These are phyloP conservation scores for Thielaviopsis musarum DNA, from an alignment of 2,329 filamentous ascomycete species.

Conservation along the genomic window DNA sequence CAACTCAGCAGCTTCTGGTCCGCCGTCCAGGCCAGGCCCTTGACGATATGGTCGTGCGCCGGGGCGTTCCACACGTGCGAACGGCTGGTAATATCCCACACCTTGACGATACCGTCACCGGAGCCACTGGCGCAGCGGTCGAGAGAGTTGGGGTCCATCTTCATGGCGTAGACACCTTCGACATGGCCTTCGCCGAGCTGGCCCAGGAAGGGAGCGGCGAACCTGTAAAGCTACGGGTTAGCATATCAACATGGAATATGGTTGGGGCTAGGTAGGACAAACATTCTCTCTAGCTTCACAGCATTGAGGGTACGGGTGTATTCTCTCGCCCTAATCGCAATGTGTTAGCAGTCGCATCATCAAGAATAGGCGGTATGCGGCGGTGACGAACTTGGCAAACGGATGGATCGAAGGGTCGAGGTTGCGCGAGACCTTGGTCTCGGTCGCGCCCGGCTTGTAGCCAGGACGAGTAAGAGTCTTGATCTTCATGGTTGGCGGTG, in stretches of 20 bases:
- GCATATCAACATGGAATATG: neutral
- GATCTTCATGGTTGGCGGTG: slow-evolving; percentile 28
- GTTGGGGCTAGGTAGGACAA: slow-evolving; percentile 20
- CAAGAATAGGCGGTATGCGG: neutral
- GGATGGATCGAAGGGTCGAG: slow-evolving; percentile 76
- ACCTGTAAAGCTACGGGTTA: slow-evolving; percentile 1
- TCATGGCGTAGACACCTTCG: slow-evolving; percentile 66
- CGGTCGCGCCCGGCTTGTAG: slow-evolving; percentile 49
- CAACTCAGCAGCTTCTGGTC: slow-evolving; percentile 77
- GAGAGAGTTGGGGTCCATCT: slow-evolving; percentile 60
- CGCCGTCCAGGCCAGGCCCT: slow-evolving; percentile 75
- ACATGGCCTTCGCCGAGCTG: slow-evolving; percentile 84
- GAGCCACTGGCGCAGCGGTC: slow-evolving; percentile 66
- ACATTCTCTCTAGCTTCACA: slow-evolving; percentile 87
- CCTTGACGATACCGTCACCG: slow-evolving; percentile 86
- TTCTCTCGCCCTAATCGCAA: slow-evolving; percentile 52
- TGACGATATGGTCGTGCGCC: slow-evolving; percentile 88
- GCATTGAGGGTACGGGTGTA: slow-evolving; percentile 47
- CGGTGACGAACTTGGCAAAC: slow-evolving; percentile 34
- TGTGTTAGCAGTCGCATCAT: slow-evolving; percentile 2
- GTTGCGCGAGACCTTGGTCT: slow-evolving; percentile 49
- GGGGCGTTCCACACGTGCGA: slow-evolving; percentile 62
- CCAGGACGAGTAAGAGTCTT: slow-evolving; percentile 52
- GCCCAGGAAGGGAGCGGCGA: slow-evolving; percentile 49
- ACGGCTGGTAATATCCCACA: slow-evolving; percentile 61